phyloP scores from a whole-genome alignment of 345 rosid genomes.

The Eucalyptus pauciflora region DNA sequence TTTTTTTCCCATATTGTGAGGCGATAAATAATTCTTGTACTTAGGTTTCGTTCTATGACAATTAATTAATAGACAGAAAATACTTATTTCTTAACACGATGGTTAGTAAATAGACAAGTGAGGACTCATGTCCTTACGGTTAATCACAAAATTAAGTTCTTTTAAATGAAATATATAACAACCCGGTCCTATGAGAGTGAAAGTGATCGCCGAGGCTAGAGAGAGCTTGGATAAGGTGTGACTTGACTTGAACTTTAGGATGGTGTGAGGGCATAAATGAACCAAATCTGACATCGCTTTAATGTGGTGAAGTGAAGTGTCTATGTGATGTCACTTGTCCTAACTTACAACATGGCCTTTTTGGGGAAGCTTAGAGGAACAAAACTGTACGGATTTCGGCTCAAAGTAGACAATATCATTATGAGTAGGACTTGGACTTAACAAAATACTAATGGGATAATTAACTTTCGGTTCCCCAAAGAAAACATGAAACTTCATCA shows the following conservation, averaged over 20 bases:
- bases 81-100: background rate
- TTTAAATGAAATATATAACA: too few relatives aligned
- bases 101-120: background rate
- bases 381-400: fast-evolving
- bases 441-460: background rate
- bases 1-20: background rate
- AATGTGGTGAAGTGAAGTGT: too few relatives aligned
- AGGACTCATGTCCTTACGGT: background rate
- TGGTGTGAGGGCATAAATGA: fast-evolving
- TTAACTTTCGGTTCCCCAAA: background rate
- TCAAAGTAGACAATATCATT: too few relatives aligned
- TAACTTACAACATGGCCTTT: fast-evolving
- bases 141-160: background rate
- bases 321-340: fast-evolving
- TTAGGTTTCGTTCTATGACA: background rate
- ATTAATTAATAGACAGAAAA: background rate
- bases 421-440: too few relatives aligned
- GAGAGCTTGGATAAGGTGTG: fast-evolving
- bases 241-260: fast-evolving
- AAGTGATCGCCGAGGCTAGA: fast-evolving
- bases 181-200: fast-evolving
- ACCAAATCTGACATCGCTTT: fast-evolving
- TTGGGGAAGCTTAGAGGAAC: too few relatives aligned
- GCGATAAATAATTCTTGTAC: background rate
- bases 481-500: too few relatives aligned